Evolutionary conservation across 2,329 filamentous ascomycete genomes (phyloP).

Genomic region (Fusarium kyushuense): DNA sequence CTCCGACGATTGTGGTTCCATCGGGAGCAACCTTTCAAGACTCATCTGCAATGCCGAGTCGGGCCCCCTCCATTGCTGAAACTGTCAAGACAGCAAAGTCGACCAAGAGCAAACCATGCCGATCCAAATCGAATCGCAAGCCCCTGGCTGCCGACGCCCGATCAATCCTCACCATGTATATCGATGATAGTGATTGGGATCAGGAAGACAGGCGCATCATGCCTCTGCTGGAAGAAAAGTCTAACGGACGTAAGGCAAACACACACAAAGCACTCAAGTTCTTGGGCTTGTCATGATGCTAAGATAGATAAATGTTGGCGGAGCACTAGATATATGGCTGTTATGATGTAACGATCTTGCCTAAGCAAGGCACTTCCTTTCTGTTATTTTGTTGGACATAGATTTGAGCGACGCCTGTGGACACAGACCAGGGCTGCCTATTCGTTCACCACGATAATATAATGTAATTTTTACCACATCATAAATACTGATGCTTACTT

Average conservation of each 20-base stretch:
- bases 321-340: slow-evolving; percentile 1
- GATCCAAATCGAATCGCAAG: slow-evolving; percentile 46
- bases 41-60: slow-evolving; percentile 32
- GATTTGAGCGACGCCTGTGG: slow-evolving; percentile 13
- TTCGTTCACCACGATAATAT: slow-evolving; percentile 17
- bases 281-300: slow-evolving; percentile 57
- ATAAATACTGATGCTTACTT: not conserved
- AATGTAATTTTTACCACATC: slow-evolving; percentile 13
- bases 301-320: not conserved
- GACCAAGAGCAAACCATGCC: slow-evolving; percentile 48
- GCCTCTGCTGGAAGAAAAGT: slow-evolving; percentile 60
- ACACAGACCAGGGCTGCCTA: slow-evolving; percentile 14
- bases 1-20: slow-evolving; percentile 30
- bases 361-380: slow-evolving; percentile 29
- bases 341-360: slow-evolving; percentile 43
- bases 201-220: slow-evolving; percentile 65
- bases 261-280: slow-evolving; percentile 67
- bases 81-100: slow-evolving; percentile 49
- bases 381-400: slow-evolving; percentile 18
- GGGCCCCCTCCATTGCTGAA: slow-evolving; percentile 52
- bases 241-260: slow-evolving; percentile 54
- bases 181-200: slow-evolving; percentile 58
- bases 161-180: slow-evolving; percentile 54
- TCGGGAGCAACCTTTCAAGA: slow-evolving; percentile 22
- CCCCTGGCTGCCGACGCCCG: slow-evolving; percentile 43